Evolutionary conservation across 2,329 filamentous ascomycete species (phyloP).

Genomic region (Seiridium cupressi): DNA sequence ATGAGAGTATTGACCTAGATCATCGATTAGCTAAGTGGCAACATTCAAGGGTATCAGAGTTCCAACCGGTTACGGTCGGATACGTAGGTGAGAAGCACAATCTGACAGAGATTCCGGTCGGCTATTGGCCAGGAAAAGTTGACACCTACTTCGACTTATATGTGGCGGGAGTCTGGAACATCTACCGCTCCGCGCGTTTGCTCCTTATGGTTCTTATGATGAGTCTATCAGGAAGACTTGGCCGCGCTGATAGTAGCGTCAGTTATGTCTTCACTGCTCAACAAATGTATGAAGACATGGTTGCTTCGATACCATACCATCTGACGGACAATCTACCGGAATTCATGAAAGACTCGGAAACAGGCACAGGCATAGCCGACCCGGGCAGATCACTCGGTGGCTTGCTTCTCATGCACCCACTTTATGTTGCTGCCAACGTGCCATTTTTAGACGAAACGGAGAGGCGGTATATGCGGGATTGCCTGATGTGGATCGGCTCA

Average conservation of each 20-base stretch:
- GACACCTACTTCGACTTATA: slow-evolving; percentile 15
- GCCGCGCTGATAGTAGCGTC: too few relatives aligned
- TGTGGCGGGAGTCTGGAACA: slow-evolving; percentile 13
- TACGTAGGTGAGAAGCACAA: neutral
- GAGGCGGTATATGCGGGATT: slow-evolving; percentile 14
- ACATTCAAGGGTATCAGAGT: slow-evolving; percentile 9
- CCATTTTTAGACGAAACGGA: slow-evolving; percentile 11
- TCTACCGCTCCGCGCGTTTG: slow-evolving; percentile 10
- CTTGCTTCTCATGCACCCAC: slow-evolving; percentile 21
- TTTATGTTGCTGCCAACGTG: slow-evolving; percentile 14
- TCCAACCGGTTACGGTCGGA: slow-evolving; percentile 12
- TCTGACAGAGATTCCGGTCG: neutral
- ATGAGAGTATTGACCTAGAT: neutral
- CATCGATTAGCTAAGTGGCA: slow-evolving; percentile 12
- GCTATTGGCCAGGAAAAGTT: slow-evolving; percentile 12
- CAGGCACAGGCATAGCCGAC: neutral
- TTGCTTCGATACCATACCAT: slow-evolving; percentile 20
- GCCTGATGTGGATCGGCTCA: slow-evolving; percentile 21
- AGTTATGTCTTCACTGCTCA: neutral
- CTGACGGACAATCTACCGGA: slow-evolving; percentile 15
- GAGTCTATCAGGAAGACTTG: neutral
- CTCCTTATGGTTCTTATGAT: slow-evolving; percentile 4
- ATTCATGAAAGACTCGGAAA: slow-evolving; percentile 12
- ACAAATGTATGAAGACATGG: slow-evolving; percentile 13
- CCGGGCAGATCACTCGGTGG: slow-evolving; percentile 19